These are phyloP conservation scores for Iberis pinnata DNA, from an alignment of 345 rosid species.

Conservation along the genomic window DNA sequence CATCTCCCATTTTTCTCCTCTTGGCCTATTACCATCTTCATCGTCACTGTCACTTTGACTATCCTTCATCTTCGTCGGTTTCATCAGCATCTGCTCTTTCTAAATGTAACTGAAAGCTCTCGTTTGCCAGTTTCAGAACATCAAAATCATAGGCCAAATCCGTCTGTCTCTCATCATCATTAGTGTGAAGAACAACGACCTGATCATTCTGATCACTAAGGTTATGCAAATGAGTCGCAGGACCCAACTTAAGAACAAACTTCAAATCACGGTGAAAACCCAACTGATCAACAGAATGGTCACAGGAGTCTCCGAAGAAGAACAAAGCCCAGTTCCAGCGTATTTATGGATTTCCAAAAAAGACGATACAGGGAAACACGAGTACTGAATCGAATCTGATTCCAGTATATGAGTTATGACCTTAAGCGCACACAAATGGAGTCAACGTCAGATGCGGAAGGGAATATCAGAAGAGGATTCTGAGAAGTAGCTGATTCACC, in stretches of 20 bases:
- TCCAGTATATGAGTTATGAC: conserved; percentile 71
- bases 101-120: conserved; percentile 37
- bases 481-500: conserved; percentile 60
- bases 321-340: conserved; percentile 48
- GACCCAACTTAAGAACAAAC: conserved; percentile 46
- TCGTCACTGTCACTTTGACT: conserved; percentile 25
- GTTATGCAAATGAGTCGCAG: conserved; percentile 61
- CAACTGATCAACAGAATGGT: conserved; percentile 71
- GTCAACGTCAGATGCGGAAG: conserved; percentile 88
- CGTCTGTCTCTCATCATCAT: conserved; percentile 77
- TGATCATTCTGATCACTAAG: conserved; percentile 59
- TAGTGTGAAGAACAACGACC: conserved; percentile 73
- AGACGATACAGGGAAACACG: conserved; percentile 91
- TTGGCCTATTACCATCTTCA: conserved; percentile 37
- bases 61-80: conserved; percentile 26
- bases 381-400: conserved; percentile 83
- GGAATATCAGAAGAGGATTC: conserved; percentile 71
- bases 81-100: conserved; percentile 15
- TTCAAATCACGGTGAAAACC: conserved; percentile 84
- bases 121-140: conserved; percentile 66
- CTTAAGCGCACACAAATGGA: conserved; percentile 85
- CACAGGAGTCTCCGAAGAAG: conserved; percentile 41
- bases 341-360: conserved; percentile 71
- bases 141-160: conserved; percentile 80
- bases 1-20: conserved; percentile 50